phyloP scores from a whole-genome alignment of 2,329 filamentous ascomycete species.

The Neonectria punicea region DNA sequence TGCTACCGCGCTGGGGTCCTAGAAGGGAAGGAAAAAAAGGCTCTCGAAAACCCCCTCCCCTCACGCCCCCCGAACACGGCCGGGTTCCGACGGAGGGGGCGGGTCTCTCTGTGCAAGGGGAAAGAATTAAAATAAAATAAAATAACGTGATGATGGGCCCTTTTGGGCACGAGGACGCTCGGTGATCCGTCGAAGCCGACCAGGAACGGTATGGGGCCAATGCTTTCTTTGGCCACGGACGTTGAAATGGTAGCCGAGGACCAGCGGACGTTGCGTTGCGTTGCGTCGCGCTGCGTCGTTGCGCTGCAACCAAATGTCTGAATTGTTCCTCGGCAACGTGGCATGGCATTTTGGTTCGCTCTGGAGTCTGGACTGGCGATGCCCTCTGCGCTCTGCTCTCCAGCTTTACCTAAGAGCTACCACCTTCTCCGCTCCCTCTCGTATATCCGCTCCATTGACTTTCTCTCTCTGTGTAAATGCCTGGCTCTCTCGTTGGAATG shows the following conservation, averaged over 20 bases:
- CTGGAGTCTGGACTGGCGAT: constrained; percentile 4
- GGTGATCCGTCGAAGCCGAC: constrained; percentile 2
- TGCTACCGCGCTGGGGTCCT: constrained; percentile 6
- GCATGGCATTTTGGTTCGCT: constrained; percentile 1
- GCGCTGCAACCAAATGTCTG: constrained; percentile 8
- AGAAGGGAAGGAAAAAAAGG: not conserved
- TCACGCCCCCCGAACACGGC: not conserved
- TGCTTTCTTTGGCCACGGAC: not conserved
- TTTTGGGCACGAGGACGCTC: constrained; percentile 17
- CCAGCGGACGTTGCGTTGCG: constrained; percentile 16
- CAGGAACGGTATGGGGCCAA: constrained; percentile 1
- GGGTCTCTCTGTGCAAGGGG: constrained; percentile 14
- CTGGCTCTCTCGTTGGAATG: constrained; percentile 31
- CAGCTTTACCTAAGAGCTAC: constrained; percentile 12
- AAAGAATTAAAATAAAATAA: not conserved
- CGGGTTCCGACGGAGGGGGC: constrained; percentile 11
- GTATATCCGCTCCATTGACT: too few relatives aligned
- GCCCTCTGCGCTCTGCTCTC: not conserved
- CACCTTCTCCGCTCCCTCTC: not conserved
- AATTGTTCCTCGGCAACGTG: constrained; percentile 10
- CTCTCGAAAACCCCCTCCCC: not conserved
- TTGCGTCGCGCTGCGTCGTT: constrained; percentile 9
- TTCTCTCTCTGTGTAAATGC: not conserved
- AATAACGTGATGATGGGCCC: constrained; percentile 1
- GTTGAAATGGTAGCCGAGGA: constrained; percentile 22